Evolutionary conservation across 345 rosid species (phyloP).

Genomic region (Angophora floribunda): DNA sequence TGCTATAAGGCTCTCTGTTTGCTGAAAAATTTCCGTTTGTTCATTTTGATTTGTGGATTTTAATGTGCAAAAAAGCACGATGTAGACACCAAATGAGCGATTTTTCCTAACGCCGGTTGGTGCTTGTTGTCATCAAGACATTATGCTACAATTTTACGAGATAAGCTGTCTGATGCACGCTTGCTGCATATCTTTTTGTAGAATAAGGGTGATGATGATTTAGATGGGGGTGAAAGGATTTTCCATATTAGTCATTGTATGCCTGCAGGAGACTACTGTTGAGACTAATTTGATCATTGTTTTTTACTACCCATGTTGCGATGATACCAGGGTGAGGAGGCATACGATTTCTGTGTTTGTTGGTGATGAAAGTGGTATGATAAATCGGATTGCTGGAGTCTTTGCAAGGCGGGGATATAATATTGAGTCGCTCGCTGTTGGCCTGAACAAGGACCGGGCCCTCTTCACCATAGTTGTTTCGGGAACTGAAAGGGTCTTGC

Average conservation of each 20-base stretch:
- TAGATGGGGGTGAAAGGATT: neutral
- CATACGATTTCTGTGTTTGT: slow-evolving; percentile 91
- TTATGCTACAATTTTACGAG: neutral
- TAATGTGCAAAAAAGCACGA: neutral
- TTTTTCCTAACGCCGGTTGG: neutral
- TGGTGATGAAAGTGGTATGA: slow-evolving; percentile 98
- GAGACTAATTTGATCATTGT: neutral
- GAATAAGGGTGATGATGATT: neutral
- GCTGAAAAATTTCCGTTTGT: neutral
- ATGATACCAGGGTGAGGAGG: slow-evolving; percentile 46
- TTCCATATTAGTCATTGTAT: neutral
- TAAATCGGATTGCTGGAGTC: slow-evolving; percentile 93
- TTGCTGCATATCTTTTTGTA: neutral
- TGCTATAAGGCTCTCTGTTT: neutral
- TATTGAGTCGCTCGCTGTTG: slow-evolving; percentile 98
- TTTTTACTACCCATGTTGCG: neutral
- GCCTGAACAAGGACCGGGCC: slow-evolving; percentile 87
- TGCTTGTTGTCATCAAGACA: neutral
- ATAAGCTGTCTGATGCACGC: neutral
- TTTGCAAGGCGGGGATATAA: slow-evolving; percentile 94
- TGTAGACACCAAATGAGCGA: neutral
- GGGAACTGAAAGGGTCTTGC: slow-evolving; percentile 75
- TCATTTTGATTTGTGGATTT: neutral
- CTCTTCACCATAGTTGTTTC: slow-evolving; percentile 85
- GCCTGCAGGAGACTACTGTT: neutral